phyloP scores from a whole-genome alignment of 148 eudicot species.

The Rhododendron kiyosumense region DNA sequence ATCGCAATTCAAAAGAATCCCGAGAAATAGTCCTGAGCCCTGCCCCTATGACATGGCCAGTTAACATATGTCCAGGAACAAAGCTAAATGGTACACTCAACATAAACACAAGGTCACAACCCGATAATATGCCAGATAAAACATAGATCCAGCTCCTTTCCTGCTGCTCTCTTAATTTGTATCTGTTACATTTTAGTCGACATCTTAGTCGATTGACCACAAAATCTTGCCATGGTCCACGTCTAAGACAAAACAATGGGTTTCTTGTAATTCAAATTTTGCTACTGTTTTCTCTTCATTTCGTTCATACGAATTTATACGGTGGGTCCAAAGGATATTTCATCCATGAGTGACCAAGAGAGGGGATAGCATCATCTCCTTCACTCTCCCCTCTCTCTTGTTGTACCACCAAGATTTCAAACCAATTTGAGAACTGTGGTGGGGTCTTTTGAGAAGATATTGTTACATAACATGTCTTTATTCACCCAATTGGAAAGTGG shows the following conservation, averaged over 20 bases:
- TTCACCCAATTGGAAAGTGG: not conserved
- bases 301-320: not conserved
- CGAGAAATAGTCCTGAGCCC: not conserved
- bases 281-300: not conserved
- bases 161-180: not conserved
- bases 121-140: not conserved
- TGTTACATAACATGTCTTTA: not conserved
- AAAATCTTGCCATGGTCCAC: not conserved
- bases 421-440: not conserved
- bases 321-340: not conserved
- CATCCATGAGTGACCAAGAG: not conserved
- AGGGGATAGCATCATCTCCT: not conserved
- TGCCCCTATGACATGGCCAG: no score
- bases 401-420: not conserved
- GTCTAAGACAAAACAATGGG: not conserved
- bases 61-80: no score
- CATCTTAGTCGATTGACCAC: not conserved
- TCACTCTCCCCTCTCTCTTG: not conserved
- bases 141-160: not conserved
- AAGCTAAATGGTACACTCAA: not conserved
- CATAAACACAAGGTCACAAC: not conserved
- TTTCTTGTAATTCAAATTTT: not conserved
- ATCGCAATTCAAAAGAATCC: not conserved
- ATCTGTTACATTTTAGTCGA: not conserved
- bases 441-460: not conserved